Base-by-base conservation (phyloP, 805 yeast genomes). In the Millerozyma acaciae region DNA sequence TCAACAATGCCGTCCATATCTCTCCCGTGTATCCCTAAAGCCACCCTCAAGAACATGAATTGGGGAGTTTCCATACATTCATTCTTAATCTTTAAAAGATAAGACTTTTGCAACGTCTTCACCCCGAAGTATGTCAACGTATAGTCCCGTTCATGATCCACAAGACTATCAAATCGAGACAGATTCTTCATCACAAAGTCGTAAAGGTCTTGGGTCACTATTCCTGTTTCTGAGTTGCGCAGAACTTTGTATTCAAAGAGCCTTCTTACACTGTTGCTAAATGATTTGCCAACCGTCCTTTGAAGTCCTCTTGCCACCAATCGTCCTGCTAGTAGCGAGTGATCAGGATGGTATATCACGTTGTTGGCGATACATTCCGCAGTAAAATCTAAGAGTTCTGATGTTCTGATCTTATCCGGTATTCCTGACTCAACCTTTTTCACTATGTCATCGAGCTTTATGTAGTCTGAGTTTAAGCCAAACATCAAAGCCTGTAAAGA, bases 11-110 rank as follows among this genome's bases (percentile, higher is more conserved):
- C 65, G 25, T 71, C 73, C 15, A 86, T 60, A 53, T 84, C 75
- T 28, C 63, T 62, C 24, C 83, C 84, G 52, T 90, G 97, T 35
- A 90, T 86, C 25, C 97, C 97, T 13, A 90, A 63, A 12, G 97
- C 80, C 8, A 90, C 97, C 55, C 98, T 76, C 83, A 90, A 76
- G 42, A 87, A 74, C 69, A 90, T 58, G 53, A 74, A 94, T 60
- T 90, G 97, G 3, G 97, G 96, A 30, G 95, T 83, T 65, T 90
- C 98, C 30, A 82, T 82, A n/a, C 81, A 74, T 37, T 78, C 62
- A 3, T 43, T 44, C 39, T 51, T 39, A 9, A 78, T 62, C 47
- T 78, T 75, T 29, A 90, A 63, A 32, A 90, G 62, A 53, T 90
- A 90, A 2, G 96, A 82, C 51, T 89, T 81, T 60, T 84, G 88